Evolutionary conservation across 2,329 filamentous ascomycete genomes (phyloP).

Genomic region (Alternaria infectoria): DNA sequence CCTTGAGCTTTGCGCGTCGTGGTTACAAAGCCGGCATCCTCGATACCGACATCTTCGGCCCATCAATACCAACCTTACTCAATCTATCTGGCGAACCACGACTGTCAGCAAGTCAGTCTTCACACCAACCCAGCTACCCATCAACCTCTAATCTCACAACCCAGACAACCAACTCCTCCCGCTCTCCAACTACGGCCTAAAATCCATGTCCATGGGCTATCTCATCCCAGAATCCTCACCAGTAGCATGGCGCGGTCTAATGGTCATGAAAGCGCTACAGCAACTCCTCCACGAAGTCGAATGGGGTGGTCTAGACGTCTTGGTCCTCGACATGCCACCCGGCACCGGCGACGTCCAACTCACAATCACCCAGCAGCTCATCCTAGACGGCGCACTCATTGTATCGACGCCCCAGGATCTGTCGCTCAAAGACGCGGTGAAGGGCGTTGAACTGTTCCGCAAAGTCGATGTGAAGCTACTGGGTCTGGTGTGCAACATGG

Average conservation of each 20-base stretch:
- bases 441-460: slow-evolving; percentile 91
- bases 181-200: slow-evolving; percentile 91
- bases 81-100: slow-evolving; percentile 80
- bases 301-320: slow-evolving; percentile 86
- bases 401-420: slow-evolving; percentile 94
- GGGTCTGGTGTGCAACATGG: slow-evolving; percentile 71
- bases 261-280: slow-evolving; percentile 97
- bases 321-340: slow-evolving; percentile 90
- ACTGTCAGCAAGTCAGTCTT: slow-evolving; percentile 69
- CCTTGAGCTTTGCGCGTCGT: slow-evolving; percentile 81
- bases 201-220: slow-evolving; percentile 99
- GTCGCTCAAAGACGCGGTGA: slow-evolving; percentile 87
- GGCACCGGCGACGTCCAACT: slow-evolving; percentile 96
- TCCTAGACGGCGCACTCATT: slow-evolving; percentile 85
- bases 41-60: slow-evolving; percentile 96
- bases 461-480: slow-evolving; percentile 80
- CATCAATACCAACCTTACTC: slow-evolving; percentile 89
- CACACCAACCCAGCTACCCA: background rate
- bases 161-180: slow-evolving; percentile 82
- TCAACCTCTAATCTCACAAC: slow-evolving; percentile 8
- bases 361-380: slow-evolving; percentile 93
- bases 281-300: slow-evolving; percentile 95
- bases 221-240: slow-evolving; percentile 79
- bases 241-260: slow-evolving; percentile 92
- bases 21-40: slow-evolving; percentile 86